Evolutionary conservation across 768 basidiomycete species (phyloP).

Genomic region (Boletus rufocinnamomeus): DNA sequence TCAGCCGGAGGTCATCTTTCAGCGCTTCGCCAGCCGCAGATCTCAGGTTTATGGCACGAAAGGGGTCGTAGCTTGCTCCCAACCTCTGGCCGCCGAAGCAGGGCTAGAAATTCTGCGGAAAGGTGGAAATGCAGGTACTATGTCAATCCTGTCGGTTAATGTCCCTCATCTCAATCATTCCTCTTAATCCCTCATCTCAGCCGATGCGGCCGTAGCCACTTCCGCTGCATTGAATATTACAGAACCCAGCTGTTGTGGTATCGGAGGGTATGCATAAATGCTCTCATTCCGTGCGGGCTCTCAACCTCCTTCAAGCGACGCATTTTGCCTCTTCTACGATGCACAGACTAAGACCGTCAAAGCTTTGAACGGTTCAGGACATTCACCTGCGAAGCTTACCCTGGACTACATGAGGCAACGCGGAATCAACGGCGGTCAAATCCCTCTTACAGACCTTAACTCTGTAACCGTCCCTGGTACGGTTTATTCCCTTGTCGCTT

Average conservation of each 20-base stretch:
- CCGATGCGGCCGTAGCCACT: constrained; percentile 92
- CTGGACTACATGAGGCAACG: constrained; percentile 69
- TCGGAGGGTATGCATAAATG: constrained; percentile 67
- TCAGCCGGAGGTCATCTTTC: constrained; percentile 62
- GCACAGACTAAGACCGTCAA: constrained; percentile 79
- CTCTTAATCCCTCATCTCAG: constrained; percentile 38
- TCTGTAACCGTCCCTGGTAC: constrained; percentile 86
- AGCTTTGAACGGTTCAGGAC: constrained; percentile 92
- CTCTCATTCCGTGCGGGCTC: constrained; percentile 5
- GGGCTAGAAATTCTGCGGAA: constrained; percentile 89
- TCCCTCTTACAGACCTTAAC: constrained; percentile 83
- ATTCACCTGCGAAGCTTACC: constrained; percentile 75
- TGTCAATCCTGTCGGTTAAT: constrained; percentile 1
- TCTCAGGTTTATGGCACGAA: constrained; percentile 87
- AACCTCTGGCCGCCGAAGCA: constrained; percentile 89
- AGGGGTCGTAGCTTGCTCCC: constrained; percentile 85
- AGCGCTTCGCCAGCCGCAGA: constrained; percentile 79
- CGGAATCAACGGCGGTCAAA: constrained; percentile 66
- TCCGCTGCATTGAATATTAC: constrained; percentile 93
- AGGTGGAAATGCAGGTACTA: constrained; percentile 92
- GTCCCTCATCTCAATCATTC: not conserved
- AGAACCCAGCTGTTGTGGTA: constrained; percentile 87
- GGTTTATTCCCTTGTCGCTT: not conserved
- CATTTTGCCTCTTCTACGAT: constrained; percentile 92
- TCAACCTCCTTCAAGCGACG: constrained; percentile 54